Base-by-base conservation (phyloP, 2,329 filamentous ascomycete species). In the Beauveria sp. region DNA sequence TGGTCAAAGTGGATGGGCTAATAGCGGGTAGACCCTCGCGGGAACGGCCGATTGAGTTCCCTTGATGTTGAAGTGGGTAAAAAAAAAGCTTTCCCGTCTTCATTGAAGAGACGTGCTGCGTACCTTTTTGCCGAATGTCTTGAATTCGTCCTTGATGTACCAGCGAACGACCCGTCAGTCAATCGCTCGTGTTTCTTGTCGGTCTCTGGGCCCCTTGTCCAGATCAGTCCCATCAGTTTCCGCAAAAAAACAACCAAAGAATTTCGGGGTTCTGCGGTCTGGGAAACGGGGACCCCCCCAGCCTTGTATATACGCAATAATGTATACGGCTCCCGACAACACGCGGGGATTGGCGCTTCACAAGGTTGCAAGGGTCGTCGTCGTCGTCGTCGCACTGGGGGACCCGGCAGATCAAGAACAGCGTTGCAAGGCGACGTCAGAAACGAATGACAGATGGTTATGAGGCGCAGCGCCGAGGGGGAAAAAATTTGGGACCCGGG, bases 1-100 rank as follows among this genome's bases (percentile, higher is more conserved):
- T 56, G 53, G 53, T 56, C 53, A 56, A 56, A 56, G 53, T 46
- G 40, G 53, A 46, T 46, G 30, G 53, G 38, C 40, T 43, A 42
- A 16, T 28, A 20, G 53, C 53, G 53, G 52, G 52, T 55, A 45
- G 38, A 55, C 20, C 38, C 30, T 22, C 14, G 53, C 40, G 53
- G 40, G 53, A 56, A 12, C 16, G 26, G 51, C 51, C 34, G 51
- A 54, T 18, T 26, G 38, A 22, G 30, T 18, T 34, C 30, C 30
- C 30, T 34, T 34, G 30, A 34, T 34, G 30, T 34, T 12, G 3
- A 34, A 34, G 30, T 34, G 30, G 30, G 30, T 34, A 14, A 34
- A 34, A 34, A 34, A 28, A 30, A 34, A 34, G 30, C 30, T 14
- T 34, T 34, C 30, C 30, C 30, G 30, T 34, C 30, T 34, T 28